Evolutionary conservation across 192 early-diverging fungal genomes (phyloP), one percentile per base, ranked within the genome.

Genomic region (Chytriomyces confervae): DNA sequence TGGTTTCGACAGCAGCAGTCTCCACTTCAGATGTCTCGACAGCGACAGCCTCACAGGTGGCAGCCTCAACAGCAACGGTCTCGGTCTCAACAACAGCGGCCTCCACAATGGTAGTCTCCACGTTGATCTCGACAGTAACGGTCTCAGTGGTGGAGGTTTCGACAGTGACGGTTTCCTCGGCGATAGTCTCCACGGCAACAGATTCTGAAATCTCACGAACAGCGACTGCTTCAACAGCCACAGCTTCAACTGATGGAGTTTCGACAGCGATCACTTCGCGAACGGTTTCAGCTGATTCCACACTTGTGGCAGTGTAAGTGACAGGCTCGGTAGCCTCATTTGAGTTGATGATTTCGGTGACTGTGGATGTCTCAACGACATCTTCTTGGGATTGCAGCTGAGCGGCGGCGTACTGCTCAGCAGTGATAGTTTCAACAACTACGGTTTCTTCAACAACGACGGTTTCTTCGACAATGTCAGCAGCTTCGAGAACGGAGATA

Each of bases 181-280:
- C 46, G 11, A 47, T 13, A 60, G 69, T 72, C 10, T 13, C 48
- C 49, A n/a, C 57, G 29, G 70, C 20, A 36, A 72, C 20, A n/a
- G 20, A 13, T 57, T 57, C 53, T 4, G 16, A 13, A 20, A 57
- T 13, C 13, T n/a, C 53, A 57, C 13, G 16, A 57, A n/a, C 53
- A 13, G 13, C 53, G 53, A n/a, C 53, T 3, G 3, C 20, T 20
- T 57, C 53, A 57, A 57, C 36, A 43, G 4, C 5, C 23, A n/a
- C 57, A 23, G 23, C 57, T 5, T 18, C 67, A 48, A 69, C 49
- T 48, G 27, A 29, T 0, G 20, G 16, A 4, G 11, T 36, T 36
- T 36, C 36, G 36, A n/a, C 53, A 11, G 27, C 20, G 6, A 6
- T 13, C 13, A 11, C 63, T 16, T 23, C 36, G 11, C 11, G 18